Base-by-base conservation (phyloP, 2,329 filamentous ascomycete species). In the Trichothecium sympodiale region DNA sequence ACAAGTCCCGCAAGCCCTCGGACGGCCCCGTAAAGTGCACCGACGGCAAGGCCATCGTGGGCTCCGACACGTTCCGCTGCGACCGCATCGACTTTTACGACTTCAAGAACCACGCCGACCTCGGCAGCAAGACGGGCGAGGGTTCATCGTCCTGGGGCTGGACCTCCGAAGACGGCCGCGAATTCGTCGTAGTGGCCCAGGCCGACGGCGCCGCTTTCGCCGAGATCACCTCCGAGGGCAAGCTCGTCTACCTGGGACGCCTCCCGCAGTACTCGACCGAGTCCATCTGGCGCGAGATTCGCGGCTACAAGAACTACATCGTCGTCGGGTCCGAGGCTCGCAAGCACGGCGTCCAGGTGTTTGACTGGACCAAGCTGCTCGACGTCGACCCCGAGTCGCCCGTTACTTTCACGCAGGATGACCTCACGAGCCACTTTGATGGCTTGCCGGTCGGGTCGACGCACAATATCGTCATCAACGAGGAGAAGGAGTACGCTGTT, bases 261-360 rank as follows among this genome's bases (percentile, higher is more conserved):
- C 53, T 65, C 3, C 57, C 58, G 2, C 55, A 57, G 38, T 50
- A 59, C 29, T 41, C 45, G 4, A 40, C 43, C 12, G 46, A 40
- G 38, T 63, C 60, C 38, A 56, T 60, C 35, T 60, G 56, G 56
- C 48, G 55, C 13, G 56, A 60, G 44, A 58, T 60, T 39, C 47
- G 50, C 10, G 51, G 50, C 1, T 57, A 47, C 42, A 51, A 49
- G 42, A 42, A 49, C 41, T 49, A 48, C 33, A 38, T 47, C 31
- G 42, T 59, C 38, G 55, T 60, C 30, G 57, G 57, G 17, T 56
- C 52, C 37, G 57, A 60, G 45, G 64, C 67, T 5, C 44, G 46
- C 10, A 50, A 54, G 36, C 72, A 77, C 48, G 67, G 68, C 27
- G 62, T 78, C 31, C 74, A 78, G 52, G 67, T 77, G 50, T 78